Evolutionary conservation across 495 filamentous ascomycete genomes (phyloP).

Genomic region (Penicilliopsis zonata): DNA sequence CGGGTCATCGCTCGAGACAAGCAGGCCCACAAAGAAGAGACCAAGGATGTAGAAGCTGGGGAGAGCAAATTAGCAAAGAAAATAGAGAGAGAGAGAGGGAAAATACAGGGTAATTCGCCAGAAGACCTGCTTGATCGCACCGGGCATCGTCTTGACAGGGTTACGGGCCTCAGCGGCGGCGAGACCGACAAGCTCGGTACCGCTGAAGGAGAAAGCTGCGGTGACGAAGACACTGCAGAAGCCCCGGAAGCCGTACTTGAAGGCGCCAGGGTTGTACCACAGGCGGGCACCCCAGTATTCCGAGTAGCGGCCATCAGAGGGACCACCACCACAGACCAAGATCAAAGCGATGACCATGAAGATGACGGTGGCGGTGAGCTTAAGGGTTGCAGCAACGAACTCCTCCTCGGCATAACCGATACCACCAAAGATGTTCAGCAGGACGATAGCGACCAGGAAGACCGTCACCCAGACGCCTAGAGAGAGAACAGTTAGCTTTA

Average conservation of each 20-base stretch:
- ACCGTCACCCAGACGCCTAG: slow-evolving; percentile 27
- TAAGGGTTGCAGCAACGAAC: slow-evolving; percentile 28
- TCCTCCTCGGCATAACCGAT: slow-evolving; percentile 35
- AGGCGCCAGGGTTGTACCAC: slow-evolving; percentile 41
- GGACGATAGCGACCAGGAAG: slow-evolving; percentile 18
- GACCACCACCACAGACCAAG: slow-evolving; percentile 34
- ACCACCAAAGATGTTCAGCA: slow-evolving; percentile 25
- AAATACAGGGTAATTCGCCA: slow-evolving; percentile 11
- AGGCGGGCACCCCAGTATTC: slow-evolving; percentile 30
- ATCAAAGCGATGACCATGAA: slow-evolving; percentile 27
- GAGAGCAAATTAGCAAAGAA: background rate
- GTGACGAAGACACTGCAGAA: slow-evolving; percentile 50
- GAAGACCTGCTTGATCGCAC: slow-evolving; percentile 34
- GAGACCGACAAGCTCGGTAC: slow-evolving; percentile 38
- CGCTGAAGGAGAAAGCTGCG: slow-evolving; percentile 52
- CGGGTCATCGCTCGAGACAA: slow-evolving; percentile 35
- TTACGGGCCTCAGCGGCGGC: slow-evolving; percentile 34
- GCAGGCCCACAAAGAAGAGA: slow-evolving; percentile 46
- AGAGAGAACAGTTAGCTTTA: no score
- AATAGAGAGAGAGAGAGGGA: background rate
- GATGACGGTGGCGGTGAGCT: slow-evolving; percentile 19
- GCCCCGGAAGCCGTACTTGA: slow-evolving; percentile 49
- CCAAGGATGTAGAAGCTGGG: slow-evolving; percentile 35
- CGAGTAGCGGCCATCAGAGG: slow-evolving; percentile 37
- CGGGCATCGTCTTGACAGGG: slow-evolving; percentile 29